phyloP scores from a whole-genome alignment of 176 grass and related monocot genomes.

The bread wheat (Triticum aestivum) region IWGSC_CS_RefSeq_v2.1 NC_057797.1:642793842-642794341 shows the following conservation, averaged over 20 bases:
- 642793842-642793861: slow-evolving; percentile 9
- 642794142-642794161: slow-evolving; percentile 78
- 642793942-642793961: slow-evolving; percentile 63
- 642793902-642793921: slow-evolving; percentile 28
- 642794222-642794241: slow-evolving; percentile 72
- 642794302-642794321: slow-evolving; percentile 70
- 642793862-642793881: neutral
- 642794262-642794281: slow-evolving; percentile 52
- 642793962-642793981: slow-evolving; percentile 64
- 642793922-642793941: slow-evolving; percentile 69
- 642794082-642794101: neutral
- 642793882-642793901: neutral
- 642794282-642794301: slow-evolving; percentile 59
- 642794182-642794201: slow-evolving; percentile 59
- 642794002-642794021: slow-evolving; percentile 63
- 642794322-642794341: slow-evolving; percentile 53
- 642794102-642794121: slow-evolving; percentile 5
- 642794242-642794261: slow-evolving; percentile 55
- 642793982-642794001: slow-evolving; percentile 60
- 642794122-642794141: slow-evolving; percentile 67
- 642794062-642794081: neutral
- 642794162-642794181: slow-evolving; percentile 59
- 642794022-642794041: slow-evolving; percentile 66
- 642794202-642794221: slow-evolving; percentile 55
- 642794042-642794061: slow-evolving; percentile 25